Evolutionary conservation across 2,329 filamentous ascomycete genomes (phyloP), one percentile per base, ranked within the genome.

Genomic region (Sclerotinia subarctica): DNA sequence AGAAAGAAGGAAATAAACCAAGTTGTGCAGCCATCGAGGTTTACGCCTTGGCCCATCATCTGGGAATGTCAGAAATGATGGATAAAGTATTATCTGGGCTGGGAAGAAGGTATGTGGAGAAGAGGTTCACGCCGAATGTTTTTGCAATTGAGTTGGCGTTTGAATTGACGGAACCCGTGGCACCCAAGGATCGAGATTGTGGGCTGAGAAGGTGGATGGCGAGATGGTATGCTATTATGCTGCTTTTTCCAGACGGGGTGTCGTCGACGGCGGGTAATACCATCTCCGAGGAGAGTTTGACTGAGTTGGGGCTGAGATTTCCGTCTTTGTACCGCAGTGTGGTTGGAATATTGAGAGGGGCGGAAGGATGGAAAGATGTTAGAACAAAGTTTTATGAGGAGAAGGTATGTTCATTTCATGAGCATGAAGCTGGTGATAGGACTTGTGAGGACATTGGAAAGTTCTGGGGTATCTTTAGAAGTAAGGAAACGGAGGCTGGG

Each of bases 401-500:
- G 35, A 64, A 64, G 24, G 26, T 64, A n/a, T 64, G 62, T 44
- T 26, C 47, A 10, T 64, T 53, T 44, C 62, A 64, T 64, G 62
- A 44, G 24, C 62, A 64, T 32, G 47, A 19, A 38, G 49, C 24
- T 17, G 62, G 51, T 3, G 62, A 64, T 35, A 54, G 5, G 19
- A 32, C 17, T 13, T 64, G 62, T 13, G 51, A 64, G 35, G 62
- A 64, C n/a, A 32, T 52, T 32, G 62, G 62, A 24, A 64, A 64
- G 24, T 64, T 38, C 44, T 64, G 62, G 62, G 62, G 38, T 2
- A 44, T 63, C 26, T 64, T 64, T 17, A 54, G 19, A 32, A 54
- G 62, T 32, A 53, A 54, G 59, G 59, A 63, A 17, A 46, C 21
- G 2, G 59, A 63, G 46, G 46, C 59, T 63, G 59, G 46, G 13